Percentiles rank a stretch among this genome's conserved stretches.
Conservation (phyloP, 2,329 filamentous ascomycete genomes). For the Beauveria asiatica region DNA sequence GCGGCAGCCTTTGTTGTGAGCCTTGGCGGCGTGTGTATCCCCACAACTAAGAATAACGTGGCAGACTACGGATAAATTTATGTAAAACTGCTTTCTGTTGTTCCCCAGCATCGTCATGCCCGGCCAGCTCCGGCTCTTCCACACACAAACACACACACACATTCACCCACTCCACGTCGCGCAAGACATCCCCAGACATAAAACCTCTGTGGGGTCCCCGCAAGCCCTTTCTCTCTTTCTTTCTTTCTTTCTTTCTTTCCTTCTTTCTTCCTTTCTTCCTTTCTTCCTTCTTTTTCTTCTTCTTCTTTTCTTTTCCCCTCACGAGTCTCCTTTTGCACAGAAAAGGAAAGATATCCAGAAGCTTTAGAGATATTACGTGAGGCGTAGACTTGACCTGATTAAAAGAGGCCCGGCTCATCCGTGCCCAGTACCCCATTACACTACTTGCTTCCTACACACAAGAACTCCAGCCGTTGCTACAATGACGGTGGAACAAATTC, state of each 20-base stretch:
- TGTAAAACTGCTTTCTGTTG: not conserved
- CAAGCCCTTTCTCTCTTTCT: not conserved
- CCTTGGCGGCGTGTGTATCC: not conserved
- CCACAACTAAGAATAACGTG: not conserved
- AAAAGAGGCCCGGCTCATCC: not conserved
- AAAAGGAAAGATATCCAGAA: not conserved
- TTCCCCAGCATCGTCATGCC: not conserved
- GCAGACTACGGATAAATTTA: no score
- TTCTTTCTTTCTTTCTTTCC: no score
- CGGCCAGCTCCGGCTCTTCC: constrained; percentile 5
- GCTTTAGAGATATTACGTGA: not conserved
- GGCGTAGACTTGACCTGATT: not conserved
- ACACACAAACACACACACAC: not conserved
- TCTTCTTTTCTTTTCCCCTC: not conserved
- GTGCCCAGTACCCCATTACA: not conserved
- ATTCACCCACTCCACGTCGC: not conserved
- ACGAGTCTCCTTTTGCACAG: not conserved
- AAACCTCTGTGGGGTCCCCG: not conserved
- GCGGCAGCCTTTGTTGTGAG: not conserved
- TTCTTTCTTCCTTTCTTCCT: not conserved
- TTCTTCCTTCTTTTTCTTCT: not conserved
- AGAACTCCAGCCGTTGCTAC: not conserved
- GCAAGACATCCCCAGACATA: not conserved
- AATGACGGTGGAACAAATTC: constrained; percentile 30
- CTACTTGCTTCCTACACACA: not conserved